A percentile compares a stretch with the other conserved stretches of the same genome.
Evolutionary conservation across 257 asterid species (phyloP).

Genomic region (Fraxinus excelsior): DNA sequence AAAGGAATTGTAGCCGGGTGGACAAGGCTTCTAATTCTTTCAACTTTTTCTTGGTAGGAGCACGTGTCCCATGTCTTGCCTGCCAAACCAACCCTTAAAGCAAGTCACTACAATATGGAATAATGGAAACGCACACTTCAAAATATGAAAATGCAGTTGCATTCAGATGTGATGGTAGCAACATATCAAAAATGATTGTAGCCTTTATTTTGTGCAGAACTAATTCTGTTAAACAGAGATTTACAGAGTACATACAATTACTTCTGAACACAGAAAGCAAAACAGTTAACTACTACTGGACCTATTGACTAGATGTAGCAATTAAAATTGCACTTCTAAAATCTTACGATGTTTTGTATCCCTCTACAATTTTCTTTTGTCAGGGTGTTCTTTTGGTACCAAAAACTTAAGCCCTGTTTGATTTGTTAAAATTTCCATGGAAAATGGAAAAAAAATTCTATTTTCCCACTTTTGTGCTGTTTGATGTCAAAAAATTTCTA

Average conservation of each 20-base stretch:
- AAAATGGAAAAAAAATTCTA: no score
- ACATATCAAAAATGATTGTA: constrained; percentile 2
- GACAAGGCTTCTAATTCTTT: constrained; percentile 66
- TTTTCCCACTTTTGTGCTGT: no score
- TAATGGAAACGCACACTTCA: constrained; percentile 3
- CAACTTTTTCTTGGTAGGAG: constrained; percentile 91
- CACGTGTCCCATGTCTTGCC: constrained; percentile 98
- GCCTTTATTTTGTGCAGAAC: constrained; percentile 5
- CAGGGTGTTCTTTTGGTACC: background rate
- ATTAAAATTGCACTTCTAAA: background rate
- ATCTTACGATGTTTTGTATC: background rate
- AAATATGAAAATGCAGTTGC: background rate
- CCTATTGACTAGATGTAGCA: background rate
- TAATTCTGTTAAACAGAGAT: background rate
- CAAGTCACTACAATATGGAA: constrained; percentile 6
- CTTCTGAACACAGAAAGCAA: background rate
- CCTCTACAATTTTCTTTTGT: background rate
- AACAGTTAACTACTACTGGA: background rate
- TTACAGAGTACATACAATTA: background rate
- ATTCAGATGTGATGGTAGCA: background rate
- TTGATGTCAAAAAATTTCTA: no score
- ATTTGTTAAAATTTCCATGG: no score
- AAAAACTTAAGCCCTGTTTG: no score
- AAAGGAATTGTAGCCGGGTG: constrained; percentile 57
- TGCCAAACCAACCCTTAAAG: constrained; percentile 36